phyloP scores from a whole-genome alignment of 169 alveolate genomes.

The Fabrea salina region DNA sequence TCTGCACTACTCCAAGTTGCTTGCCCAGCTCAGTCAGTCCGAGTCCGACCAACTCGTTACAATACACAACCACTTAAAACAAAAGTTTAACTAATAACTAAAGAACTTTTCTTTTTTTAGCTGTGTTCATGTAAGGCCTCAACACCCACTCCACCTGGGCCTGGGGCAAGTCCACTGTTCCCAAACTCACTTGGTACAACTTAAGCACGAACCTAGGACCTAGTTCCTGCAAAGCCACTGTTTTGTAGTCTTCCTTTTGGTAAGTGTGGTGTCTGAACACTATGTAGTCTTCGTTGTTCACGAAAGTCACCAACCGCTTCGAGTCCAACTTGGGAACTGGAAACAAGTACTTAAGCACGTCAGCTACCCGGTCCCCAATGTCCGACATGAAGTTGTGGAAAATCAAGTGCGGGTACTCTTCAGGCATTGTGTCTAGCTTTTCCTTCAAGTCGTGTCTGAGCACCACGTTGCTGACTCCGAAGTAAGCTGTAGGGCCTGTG shows the following conservation, averaged over 20 bases:
- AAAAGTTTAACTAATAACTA: too few relatives aligned
- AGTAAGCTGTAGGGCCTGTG: slow-evolving; percentile 98
- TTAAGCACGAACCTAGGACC: slow-evolving; percentile 95
- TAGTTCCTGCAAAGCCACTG: slow-evolving; percentile 88
- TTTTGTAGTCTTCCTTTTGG: slow-evolving; percentile 65
- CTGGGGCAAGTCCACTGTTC: slow-evolving; percentile 96
- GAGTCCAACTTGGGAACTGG: slow-evolving; percentile 88
- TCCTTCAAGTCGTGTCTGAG: slow-evolving; percentile 97
- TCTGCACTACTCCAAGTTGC: too few relatives aligned
- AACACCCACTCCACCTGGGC: slow-evolving; percentile 97
- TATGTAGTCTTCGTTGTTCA: slow-evolving; percentile 90
- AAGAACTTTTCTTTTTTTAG: slow-evolving; percentile 77
- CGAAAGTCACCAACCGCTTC: slow-evolving; percentile 89
- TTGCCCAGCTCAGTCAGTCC: too few relatives aligned
- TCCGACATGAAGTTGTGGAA: slow-evolving; percentile 90
- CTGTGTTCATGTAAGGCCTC: slow-evolving; percentile 96
- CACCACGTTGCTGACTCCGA: slow-evolving; percentile 93
- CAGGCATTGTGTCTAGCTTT: slow-evolving; percentile 93
- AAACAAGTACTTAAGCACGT: slow-evolving; percentile 90
- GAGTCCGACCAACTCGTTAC: too few relatives aligned
- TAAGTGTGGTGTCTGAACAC: slow-evolving; percentile 91
- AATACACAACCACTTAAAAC: too few relatives aligned
- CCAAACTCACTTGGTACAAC: slow-evolving; percentile 95
- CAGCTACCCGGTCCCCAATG: slow-evolving; percentile 92
- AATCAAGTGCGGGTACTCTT: slow-evolving; percentile 94